These are phyloP conservation scores for Dioscorea dumetorum DNA, from an alignment of 106 monocot genomes.

Conservation along the genomic window DNA sequence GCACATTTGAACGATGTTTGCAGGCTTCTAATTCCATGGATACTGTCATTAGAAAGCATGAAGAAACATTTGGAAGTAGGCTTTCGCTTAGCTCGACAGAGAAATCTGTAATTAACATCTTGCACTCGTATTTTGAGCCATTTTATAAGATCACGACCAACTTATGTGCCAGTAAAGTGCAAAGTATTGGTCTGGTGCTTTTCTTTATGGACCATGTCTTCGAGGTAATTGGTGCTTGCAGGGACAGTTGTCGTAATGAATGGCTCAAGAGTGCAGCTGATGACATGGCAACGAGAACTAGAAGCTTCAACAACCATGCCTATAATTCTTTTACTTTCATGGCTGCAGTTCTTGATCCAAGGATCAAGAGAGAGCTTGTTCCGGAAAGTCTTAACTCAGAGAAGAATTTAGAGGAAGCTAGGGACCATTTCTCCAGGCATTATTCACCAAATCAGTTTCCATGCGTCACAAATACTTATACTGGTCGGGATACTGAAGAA, in stretches of 20 bases:
- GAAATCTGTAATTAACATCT: constrained; percentile 36
- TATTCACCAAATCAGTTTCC: constrained; percentile 34
- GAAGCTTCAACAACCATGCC: constrained; percentile 43
- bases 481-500: constrained; percentile 31
- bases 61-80: constrained; percentile 41
- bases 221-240: constrained; percentile 51
- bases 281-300: constrained; percentile 56
- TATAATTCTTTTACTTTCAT: constrained; percentile 66
- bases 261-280: constrained; percentile 74
- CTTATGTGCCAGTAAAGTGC: constrained; percentile 58
- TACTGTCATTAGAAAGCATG: constrained; percentile 59
- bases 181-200: constrained; percentile 63
- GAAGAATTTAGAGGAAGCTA: constrained; percentile 79
- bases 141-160: constrained; percentile 79
- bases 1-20: neutral
- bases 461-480: constrained; percentile 23
- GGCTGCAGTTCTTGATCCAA: constrained; percentile 80
- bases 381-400: constrained; percentile 75
- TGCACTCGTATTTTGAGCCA: constrained; percentile 66
- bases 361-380: constrained; percentile 75
- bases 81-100: constrained; percentile 41
- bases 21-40: constrained; percentile 85
- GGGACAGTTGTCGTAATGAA: constrained; percentile 50
- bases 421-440: constrained; percentile 44
- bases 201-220: constrained; percentile 92